A percentile compares a stretch with the other conserved stretches of the same genome.
Conservation (phyloP, 495 filamentous ascomycete species). For the Bryoglossum gracile region DNA sequence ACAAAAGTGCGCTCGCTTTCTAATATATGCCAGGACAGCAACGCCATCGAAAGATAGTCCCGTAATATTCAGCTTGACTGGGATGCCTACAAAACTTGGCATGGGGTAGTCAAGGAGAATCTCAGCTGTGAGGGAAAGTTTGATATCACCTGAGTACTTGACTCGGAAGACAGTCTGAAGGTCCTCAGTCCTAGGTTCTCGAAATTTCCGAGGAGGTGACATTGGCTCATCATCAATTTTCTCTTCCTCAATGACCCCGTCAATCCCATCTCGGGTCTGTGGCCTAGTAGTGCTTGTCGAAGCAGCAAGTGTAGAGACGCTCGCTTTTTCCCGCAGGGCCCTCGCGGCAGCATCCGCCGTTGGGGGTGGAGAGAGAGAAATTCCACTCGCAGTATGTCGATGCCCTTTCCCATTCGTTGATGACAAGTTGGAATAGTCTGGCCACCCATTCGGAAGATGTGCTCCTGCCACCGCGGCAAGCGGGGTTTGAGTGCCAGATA, state of each 20-base stretch:
- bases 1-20: conserved; percentile 79
- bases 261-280: conserved; percentile 38
- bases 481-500: conserved; percentile 82
- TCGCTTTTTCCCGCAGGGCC: conserved; percentile 40
- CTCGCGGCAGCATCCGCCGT: conserved; percentile 21
- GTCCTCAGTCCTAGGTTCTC: conserved; percentile 54
- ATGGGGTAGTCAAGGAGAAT: conserved; percentile 96
- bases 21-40: conserved; percentile 82
- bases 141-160: conserved; percentile 76
- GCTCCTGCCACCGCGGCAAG: conserved; percentile 77
- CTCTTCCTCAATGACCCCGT: conserved; percentile 27
- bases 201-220: conserved; percentile 32
- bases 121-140: conserved; percentile 82
- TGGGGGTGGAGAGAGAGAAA: conserved; percentile 22
- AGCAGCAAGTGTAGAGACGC: conserved; percentile 46
- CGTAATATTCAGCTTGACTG: conserved; percentile 85
- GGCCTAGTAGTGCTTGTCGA: conserved; percentile 39
- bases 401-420: conserved; percentile 14
- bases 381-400: conserved; percentile 22
- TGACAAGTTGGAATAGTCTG: conserved; percentile 26
- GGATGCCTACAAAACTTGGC: conserved; percentile 91
- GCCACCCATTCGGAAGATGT: conserved; percentile 47
- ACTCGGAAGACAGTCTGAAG: conserved; percentile 87
- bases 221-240: conserved; percentile 22
- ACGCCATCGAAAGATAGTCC: conserved; percentile 92